A percentile compares a stretch with the other conserved stretches of the same genome.
phyloP scores from a whole-genome alignment of 1,284 basidiomycete species.

The Gastroboletus turbinatus region DNA sequence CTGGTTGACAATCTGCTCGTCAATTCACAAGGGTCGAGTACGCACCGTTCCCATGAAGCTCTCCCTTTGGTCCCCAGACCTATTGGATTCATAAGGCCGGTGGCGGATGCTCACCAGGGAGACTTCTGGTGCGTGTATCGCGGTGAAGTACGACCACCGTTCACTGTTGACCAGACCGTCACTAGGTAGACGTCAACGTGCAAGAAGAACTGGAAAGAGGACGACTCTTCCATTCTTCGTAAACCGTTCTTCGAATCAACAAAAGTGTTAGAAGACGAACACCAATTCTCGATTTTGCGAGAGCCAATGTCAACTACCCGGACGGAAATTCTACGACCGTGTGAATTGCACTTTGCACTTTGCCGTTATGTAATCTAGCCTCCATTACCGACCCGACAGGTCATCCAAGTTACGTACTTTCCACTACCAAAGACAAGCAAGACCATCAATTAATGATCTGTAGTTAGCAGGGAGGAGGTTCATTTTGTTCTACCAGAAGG shows the following conservation, averaged over 20 bases:
- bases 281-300: conserved; percentile 21
- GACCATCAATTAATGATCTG: neutral
- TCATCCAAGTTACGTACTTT: no score
- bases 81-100: conserved; percentile 9
- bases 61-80: neutral
- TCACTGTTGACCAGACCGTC: conserved; percentile 4
- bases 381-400: no score
- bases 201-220: conserved; percentile 1
- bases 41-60: conserved; percentile 1
- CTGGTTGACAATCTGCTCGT: neutral
- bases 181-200: neutral
- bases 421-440: no score
- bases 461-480: neutral
- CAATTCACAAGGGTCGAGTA: neutral
- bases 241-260: conserved; percentile 21
- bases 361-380: conserved; percentile 1
- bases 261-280: conserved; percentile 13
- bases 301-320: conserved; percentile 12
- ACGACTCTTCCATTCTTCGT: conserved; percentile 20
- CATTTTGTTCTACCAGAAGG: neutral
- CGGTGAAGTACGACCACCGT: neutral
- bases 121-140: neutral
- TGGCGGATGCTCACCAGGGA: conserved; percentile 21
- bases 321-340: conserved; percentile 12
- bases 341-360: no score